Base-by-base conservation (phyloP, 139 green algal species). In the Desmodesmus armatus region DNA sequence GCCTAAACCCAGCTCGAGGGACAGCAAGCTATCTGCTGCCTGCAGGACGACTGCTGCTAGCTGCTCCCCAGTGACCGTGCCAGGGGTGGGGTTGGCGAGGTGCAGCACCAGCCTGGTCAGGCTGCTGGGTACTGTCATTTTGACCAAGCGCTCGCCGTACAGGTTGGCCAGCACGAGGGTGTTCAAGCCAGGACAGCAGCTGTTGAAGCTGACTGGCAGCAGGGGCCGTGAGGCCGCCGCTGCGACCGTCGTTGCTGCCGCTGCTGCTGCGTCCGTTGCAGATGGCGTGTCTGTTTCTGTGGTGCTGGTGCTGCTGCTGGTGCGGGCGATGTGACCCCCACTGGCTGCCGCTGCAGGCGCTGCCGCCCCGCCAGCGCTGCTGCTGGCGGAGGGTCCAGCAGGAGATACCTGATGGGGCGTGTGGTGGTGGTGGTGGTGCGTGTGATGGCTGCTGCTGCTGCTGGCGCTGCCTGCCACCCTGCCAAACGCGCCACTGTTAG, bases 41-140 rank as follows among this genome's bases (percentile, higher is more conserved):
- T 82, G 76, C 55, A 60, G 23, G n/a, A 82, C 55, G 0, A 82
- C 76, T 25, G 37, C 21, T 21, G 76, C 53, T 37, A 82, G 55
- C 53, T 82, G 76, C 55, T 82, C 76, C 23, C 76, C 55, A 31
- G 76, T 82, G 3, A 82, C 76, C 7, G 76, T 55, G 13, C 76
- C 76, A 11, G 76, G 76, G 55, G 55, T 72, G 76, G 76, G 76
- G 25, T n/a, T 82, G 23, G 76, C 76, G 25, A 82, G 55, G 53
- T 82, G 76, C 37, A 82, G 11, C 2, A 55, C n/a, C 25, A 82
- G 76, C 37, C 55, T 43, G 1, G 53, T 82, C 11, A 82, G 35
- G 23, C 49, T 25, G 39, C 31, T 39, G 3, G 76, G 76, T 27
- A 82, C 72, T 23, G 27, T 66, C 25, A 71, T n/a, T 9, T 66